phyloP scores from a whole-genome alignment of 768 basidiomycete species.

The Myochromella boudieri region DNA sequence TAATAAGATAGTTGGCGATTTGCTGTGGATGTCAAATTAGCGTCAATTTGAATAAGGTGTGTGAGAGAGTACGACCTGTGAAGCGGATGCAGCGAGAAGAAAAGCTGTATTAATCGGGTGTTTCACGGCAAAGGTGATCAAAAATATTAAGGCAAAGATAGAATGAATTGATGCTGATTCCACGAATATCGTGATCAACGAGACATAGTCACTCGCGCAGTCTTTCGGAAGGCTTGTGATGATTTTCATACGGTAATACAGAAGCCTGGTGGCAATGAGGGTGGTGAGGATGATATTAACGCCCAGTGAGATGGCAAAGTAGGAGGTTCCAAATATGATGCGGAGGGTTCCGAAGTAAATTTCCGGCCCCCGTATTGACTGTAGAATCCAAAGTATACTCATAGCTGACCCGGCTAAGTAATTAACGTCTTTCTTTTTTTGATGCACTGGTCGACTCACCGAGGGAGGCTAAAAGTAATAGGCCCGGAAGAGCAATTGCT shows the following conservation, averaged over 20 bases:
- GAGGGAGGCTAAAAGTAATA: constrained; percentile 37
- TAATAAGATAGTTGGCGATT: constrained; percentile 39
- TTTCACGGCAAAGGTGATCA: constrained; percentile 36
- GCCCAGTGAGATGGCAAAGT: constrained; percentile 35
- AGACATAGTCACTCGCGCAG: constrained; percentile 31
- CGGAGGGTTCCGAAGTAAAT: constrained; percentile 34
- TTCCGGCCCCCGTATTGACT: constrained; percentile 37
- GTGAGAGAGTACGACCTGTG: constrained; percentile 27
- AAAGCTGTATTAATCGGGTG: constrained; percentile 39
- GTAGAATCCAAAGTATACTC: constrained; percentile 39
- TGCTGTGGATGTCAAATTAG: constrained; percentile 14
- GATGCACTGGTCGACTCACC: constrained; percentile 26
- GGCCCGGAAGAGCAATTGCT: constrained; percentile 31
- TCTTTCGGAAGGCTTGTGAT: constrained; percentile 28
- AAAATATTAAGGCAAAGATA: constrained; percentile 33
- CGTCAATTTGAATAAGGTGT: neutral
- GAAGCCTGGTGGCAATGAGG: constrained; percentile 32
- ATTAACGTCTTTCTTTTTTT: neutral
- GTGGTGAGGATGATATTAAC: constrained; percentile 39
- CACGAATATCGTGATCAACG: constrained; percentile 34
- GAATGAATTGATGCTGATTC: constrained; percentile 45
- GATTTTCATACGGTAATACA: constrained; percentile 28
- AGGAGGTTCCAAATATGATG: constrained; percentile 32
- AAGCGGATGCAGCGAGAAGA: constrained; percentile 27
- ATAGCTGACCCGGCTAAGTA: constrained; percentile 22